A percentile compares a stretch with the other conserved stretches of the same genome.
Evolutionary conservation across 305 asterid species (phyloP).

Genomic region (Petunia hybrid): DNA sequence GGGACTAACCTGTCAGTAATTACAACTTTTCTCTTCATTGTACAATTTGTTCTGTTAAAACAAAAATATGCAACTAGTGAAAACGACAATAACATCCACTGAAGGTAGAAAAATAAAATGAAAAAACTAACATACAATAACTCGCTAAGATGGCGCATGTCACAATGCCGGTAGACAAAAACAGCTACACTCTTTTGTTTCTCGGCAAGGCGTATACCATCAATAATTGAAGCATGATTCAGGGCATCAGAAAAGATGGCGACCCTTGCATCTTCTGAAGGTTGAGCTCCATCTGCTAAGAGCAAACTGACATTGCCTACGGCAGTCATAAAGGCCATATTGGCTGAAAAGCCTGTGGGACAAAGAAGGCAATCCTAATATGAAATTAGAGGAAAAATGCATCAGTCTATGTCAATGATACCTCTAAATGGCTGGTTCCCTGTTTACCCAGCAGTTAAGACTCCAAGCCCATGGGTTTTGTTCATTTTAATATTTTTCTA

Average conservation of each 20-base stretch:
- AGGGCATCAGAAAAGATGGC: slow-evolving; percentile 95
- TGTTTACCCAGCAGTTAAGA: not conserved
- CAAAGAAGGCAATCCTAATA: slow-evolving; percentile 99
- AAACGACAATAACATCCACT: slow-evolving; percentile 24
- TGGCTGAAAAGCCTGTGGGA: slow-evolving; percentile 99
- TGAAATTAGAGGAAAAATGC: slow-evolving; percentile 56
- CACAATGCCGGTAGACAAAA: slow-evolving; percentile 85
- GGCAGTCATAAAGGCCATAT: slow-evolving; percentile 94
- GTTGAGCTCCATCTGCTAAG: slow-evolving; percentile 57
- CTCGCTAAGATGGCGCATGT: slow-evolving; percentile 83
- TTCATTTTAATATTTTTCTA: not conserved
- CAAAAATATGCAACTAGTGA: slow-evolving; percentile 34
- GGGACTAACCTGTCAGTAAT: slow-evolving; percentile 87
- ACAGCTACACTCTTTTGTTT: slow-evolving; percentile 68
- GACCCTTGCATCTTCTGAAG: slow-evolving; percentile 63
- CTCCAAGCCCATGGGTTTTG: not conserved
- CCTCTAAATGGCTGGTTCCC: no score
- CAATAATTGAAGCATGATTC: slow-evolving; percentile 95
- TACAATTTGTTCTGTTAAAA: slow-evolving; percentile 79
- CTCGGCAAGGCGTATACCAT: slow-evolving; percentile 95
- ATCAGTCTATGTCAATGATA: slow-evolving; percentile 41
- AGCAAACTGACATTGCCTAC: slow-evolving; percentile 73
- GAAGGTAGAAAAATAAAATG: slow-evolving; percentile 28
- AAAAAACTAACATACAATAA: slow-evolving; percentile 63
- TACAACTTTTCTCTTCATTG: slow-evolving; percentile 89